Percentiles rank a stretch among this genome's conserved stretches.
phyloP scores from a whole-genome alignment of 2,329 filamentous ascomycete genomes.

The Ceratocystis papillata region DNA sequence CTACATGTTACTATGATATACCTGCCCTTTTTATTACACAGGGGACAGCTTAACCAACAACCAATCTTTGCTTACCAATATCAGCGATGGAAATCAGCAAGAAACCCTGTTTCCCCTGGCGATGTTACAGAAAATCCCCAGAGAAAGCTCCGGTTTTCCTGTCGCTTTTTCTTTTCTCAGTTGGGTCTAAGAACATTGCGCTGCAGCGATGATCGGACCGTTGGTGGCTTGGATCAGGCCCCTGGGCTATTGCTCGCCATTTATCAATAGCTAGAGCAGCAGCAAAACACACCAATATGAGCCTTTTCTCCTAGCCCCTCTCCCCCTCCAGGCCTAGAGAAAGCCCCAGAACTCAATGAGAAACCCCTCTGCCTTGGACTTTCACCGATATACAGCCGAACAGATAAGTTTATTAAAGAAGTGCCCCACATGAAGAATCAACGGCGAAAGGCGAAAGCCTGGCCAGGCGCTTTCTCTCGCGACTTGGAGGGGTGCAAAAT shows the following conservation, averaged over 20 bases:
- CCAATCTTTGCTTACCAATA: not conserved
- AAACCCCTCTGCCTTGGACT: not conserved
- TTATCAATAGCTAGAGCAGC: not conserved
- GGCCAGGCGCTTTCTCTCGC: too few species aligned
- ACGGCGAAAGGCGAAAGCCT: not conserved
- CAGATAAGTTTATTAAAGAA: not conserved
- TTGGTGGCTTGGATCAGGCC: not conserved
- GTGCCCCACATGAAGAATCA: not conserved
- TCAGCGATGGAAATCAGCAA: not conserved
- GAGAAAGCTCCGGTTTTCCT: slow-evolving; percentile 3
- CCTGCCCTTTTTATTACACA: not conserved
- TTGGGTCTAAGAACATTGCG: not conserved
- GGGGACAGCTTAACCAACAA: not conserved
- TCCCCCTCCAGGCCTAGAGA: not conserved
- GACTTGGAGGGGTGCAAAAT: too few species aligned
- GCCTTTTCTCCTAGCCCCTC: not conserved
- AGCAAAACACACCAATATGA: not conserved
- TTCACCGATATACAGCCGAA: slow-evolving; percentile 13
- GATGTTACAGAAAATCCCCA: not conserved
- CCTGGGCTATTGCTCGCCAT: not conserved
- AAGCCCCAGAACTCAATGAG: too few species aligned
- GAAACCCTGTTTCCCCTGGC: too few species aligned
- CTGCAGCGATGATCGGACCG: slow-evolving; percentile 5
- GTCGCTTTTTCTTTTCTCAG: slow-evolving; percentile 1
- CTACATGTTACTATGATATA: too few species aligned